Evolutionary conservation across 2,329 filamentous ascomycete genomes (phyloP).

Genomic region (Cladosporium sp.): DNA sequence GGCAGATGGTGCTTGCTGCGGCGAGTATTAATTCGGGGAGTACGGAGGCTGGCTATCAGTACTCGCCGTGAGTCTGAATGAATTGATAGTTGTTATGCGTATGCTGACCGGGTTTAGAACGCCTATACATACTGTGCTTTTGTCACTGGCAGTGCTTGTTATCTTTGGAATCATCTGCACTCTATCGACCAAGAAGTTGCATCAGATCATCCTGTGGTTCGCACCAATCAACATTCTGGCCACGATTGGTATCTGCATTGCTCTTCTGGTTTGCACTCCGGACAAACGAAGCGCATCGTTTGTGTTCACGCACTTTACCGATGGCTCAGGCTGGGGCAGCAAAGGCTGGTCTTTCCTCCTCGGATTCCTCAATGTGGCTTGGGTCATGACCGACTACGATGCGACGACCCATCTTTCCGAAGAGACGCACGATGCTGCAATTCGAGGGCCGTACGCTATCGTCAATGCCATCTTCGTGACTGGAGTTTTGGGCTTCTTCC

Average conservation of each 20-base stretch:
- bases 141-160: constrained; percentile 58
- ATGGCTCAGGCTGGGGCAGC: constrained; percentile 55
- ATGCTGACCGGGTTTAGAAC: constrained; percentile 44
- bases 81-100: neutral
- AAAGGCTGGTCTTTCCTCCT: constrained; percentile 60
- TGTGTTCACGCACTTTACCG: constrained; percentile 57
- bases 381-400: constrained; percentile 62
- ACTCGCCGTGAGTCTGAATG: constrained; percentile 53
- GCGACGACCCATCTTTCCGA: constrained; percentile 52
- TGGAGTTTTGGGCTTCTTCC: constrained; percentile 57
- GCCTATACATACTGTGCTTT: constrained; percentile 58
- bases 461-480: constrained; percentile 58
- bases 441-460: constrained; percentile 58
- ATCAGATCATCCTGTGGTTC: constrained; percentile 64
- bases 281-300: constrained; percentile 52
- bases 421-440: constrained; percentile 53
- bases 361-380: constrained; percentile 60
- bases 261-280: constrained; percentile 59
- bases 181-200: constrained; percentile 59
- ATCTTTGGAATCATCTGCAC: constrained; percentile 63
- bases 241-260: constrained; percentile 60
- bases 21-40: constrained; percentile 61
- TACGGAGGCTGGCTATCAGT: constrained; percentile 53
- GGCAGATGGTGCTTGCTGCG: constrained; percentile 64
- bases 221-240: constrained; percentile 65